phyloP scores from a whole-genome alignment of 2,329 filamentous ascomycete genomes.

The Tolypocladium amazonense region DNA sequence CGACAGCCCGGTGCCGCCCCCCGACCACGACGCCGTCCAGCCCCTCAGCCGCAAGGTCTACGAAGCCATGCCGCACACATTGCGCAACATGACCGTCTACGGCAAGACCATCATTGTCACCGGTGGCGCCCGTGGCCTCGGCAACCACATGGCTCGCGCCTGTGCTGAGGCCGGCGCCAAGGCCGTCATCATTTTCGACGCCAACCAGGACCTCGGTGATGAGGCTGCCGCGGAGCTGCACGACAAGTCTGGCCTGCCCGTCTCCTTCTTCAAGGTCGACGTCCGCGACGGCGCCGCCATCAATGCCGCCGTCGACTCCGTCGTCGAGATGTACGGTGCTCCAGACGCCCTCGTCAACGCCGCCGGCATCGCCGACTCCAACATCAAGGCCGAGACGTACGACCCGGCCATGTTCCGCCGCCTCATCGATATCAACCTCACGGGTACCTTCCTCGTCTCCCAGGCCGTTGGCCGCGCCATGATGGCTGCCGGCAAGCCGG shows the following conservation, averaged over 20 bases:
- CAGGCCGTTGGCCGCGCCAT: slow-evolving; percentile 63
- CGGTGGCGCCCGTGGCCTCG: slow-evolving; percentile 66
- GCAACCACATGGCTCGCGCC: slow-evolving; percentile 70
- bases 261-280: slow-evolving; percentile 70
- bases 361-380: slow-evolving; percentile 72
- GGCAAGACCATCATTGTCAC: slow-evolving; percentile 65
- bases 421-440: slow-evolving; percentile 74
- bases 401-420: slow-evolving; percentile 66
- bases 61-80: slow-evolving; percentile 48
- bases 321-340: slow-evolving; percentile 55
- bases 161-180: slow-evolving; percentile 67
- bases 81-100: slow-evolving; percentile 59
- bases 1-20: slow-evolving; percentile 24
- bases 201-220: slow-evolving; percentile 65
- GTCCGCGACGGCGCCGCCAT: slow-evolving; percentile 63
- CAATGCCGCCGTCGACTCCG: slow-evolving; percentile 55
- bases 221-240: slow-evolving; percentile 59
- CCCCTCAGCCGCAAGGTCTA: slow-evolving; percentile 44
- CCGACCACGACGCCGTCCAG: slow-evolving; percentile 35
- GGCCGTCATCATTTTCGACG: slow-evolving; percentile 65
- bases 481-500: slow-evolving; percentile 61
- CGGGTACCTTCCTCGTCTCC: slow-evolving; percentile 66
- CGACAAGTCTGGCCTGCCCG: slow-evolving; percentile 60
- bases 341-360: slow-evolving; percentile 72
- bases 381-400: slow-evolving; percentile 73